A percentile compares a stretch with the other conserved stretches of the same genome.
These are phyloP conservation scores for Daucus carota DNA, from an alignment of 129 eudicot genomes.

Conservation along the genomic window DNA sequence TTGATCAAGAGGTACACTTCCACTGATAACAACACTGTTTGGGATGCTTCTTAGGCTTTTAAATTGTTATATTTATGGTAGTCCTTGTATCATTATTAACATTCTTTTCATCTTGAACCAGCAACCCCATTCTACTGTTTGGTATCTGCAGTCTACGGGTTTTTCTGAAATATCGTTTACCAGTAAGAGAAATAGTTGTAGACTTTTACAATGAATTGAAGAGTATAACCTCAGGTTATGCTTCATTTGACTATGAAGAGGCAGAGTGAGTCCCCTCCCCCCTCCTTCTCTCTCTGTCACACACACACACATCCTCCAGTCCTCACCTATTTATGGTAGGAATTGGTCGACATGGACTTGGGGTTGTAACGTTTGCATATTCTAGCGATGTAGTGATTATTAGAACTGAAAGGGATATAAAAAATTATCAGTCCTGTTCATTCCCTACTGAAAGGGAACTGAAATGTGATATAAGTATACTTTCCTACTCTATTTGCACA, in stretches of 20 bases:
- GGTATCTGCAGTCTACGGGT: constrained; percentile 63
- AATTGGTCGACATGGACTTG: neutral
- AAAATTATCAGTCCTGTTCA: neutral
- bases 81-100: constrained; percentile 1
- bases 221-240: constrained; percentile 94
- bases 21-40: neutral
- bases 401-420: neutral
- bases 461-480: neutral
- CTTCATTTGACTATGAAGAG: constrained; percentile 92
- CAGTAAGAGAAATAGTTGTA: constrained; percentile 91
- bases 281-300: neutral
- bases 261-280: constrained; percentile 51
- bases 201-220: constrained; percentile 90
- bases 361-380: neutral
- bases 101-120: constrained; percentile 21
- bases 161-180: constrained; percentile 88
- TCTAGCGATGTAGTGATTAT: neutral
- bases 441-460: neutral
- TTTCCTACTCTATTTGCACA: neutral
- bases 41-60: constrained; percentile 2
- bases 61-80: neutral
- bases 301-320: neutral
- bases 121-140: constrained; percentile 51
- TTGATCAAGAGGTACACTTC: constrained; percentile 50
- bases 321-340: neutral